Conservation (phyloP, 1,284 basidiomycete species). For the Omphalotus olearius region DNA sequence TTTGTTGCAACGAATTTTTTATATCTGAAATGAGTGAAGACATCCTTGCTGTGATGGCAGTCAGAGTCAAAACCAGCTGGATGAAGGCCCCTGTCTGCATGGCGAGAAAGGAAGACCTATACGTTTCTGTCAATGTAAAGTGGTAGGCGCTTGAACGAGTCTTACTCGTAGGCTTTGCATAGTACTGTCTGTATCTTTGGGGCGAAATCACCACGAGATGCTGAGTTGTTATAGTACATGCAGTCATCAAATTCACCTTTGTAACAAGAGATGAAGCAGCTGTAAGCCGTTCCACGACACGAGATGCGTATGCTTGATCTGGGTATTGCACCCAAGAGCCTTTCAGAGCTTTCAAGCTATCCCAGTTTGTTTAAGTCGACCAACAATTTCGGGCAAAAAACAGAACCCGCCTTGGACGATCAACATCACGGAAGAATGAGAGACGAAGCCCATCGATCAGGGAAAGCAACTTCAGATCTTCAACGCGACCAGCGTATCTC, state of each 20-base stretch:
- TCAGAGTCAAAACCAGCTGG: conserved; percentile 56
- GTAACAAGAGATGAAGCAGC: conserved; percentile 33
- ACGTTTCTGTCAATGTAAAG: conserved; percentile 7
- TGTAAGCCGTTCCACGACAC: conserved; percentile 30
- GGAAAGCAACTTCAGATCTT: conserved; percentile 35
- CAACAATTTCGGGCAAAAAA: background rate
- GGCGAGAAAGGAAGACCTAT: conserved; percentile 54
- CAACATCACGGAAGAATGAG: conserved; percentile 52
- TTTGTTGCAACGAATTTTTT: conserved; percentile 28
- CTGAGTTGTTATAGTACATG: background rate
- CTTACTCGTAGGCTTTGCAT: conserved; percentile 46
- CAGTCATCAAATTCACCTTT: conserved; percentile 37
- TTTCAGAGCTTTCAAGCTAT: conserved; percentile 46
- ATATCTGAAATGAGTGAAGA: conserved; percentile 43
- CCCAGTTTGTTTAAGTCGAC: conserved; percentile 2
- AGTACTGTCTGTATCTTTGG: conserved; percentile 48
- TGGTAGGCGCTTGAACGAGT: conserved; percentile 11
- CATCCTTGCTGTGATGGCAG: conserved; percentile 58
- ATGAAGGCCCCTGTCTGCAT: conserved; percentile 72
- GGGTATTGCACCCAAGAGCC: conserved; percentile 61
- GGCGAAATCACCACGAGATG: background rate
- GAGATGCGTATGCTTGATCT: conserved; percentile 28
- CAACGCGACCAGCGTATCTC: conserved; percentile 48
- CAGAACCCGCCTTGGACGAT: conserved; percentile 37
- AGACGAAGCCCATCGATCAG: conserved; percentile 45